Percentiles rank a stretch among this genome's conserved stretches.
Evolutionary conservation across 768 basidiomycete genomes (phyloP).

Genomic region (Tricholoma flavovirens): DNA sequence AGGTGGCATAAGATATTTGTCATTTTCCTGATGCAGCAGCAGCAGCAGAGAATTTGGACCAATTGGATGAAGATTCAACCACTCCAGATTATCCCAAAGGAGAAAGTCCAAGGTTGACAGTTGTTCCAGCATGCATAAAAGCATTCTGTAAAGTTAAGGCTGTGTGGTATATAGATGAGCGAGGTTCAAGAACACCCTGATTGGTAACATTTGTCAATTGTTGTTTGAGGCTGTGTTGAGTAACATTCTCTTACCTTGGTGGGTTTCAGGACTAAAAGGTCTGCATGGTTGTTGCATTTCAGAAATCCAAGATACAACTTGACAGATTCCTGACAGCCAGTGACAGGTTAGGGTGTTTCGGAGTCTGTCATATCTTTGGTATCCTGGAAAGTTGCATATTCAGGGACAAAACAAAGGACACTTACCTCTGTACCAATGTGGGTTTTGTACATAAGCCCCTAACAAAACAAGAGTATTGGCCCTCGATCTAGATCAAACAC

Average conservation of each 20-base stretch:
- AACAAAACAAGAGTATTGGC: too few relatives aligned
- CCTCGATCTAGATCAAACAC: too few relatives aligned
- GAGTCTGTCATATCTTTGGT: slow-evolving; percentile 64
- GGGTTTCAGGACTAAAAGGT: slow-evolving; percentile 85
- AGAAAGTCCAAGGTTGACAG: slow-evolving; percentile 93
- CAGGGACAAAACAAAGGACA: too few relatives aligned
- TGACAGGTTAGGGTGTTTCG: slow-evolving; percentile 76
- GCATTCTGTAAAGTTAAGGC: slow-evolving; percentile 96
- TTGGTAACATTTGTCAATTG: slow-evolving; percentile 4
- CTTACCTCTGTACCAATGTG: too few relatives aligned
- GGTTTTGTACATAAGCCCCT: too few relatives aligned
- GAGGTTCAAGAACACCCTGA: slow-evolving; percentile 85
- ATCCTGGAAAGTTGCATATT: slow-evolving; percentile 32
- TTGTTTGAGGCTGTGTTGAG: not conserved
- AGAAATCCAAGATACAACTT: slow-evolving; percentile 95
- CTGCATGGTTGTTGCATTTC: slow-evolving; percentile 89
- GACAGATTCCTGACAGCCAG: slow-evolving; percentile 91
- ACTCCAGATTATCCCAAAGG: slow-evolving; percentile 93
- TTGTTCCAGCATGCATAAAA: slow-evolving; percentile 97
- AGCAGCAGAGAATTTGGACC: slow-evolving; percentile 98
- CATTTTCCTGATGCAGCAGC: slow-evolving; percentile 47
- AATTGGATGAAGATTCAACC: slow-evolving; percentile 91
- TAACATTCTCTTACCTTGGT: slow-evolving; percentile 59
- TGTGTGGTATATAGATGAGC: slow-evolving; percentile 96
- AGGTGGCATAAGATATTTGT: slow-evolving; percentile 1